phyloP scores from a whole-genome alignment of 108 stramenopile species.

The Chaetoceros tenuissimus region DNA sequence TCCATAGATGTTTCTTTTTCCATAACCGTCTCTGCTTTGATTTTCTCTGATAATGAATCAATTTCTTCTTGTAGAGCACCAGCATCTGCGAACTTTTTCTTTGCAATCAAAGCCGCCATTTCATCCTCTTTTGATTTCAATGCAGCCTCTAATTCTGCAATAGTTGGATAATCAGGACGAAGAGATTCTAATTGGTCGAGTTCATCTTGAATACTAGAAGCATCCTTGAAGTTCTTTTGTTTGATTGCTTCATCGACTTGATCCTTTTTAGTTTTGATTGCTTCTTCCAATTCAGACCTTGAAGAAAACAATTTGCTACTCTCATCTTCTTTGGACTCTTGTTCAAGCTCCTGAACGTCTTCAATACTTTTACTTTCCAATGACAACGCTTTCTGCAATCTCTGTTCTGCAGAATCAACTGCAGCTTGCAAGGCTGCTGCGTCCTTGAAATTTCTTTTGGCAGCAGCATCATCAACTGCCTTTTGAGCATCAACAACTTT shows the following conservation, averaged over 20 bases:
- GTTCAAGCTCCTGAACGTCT: background rate
- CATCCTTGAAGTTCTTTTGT: conserved; percentile 44
- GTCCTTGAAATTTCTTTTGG: conserved; percentile 56
- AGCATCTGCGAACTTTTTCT: conserved; percentile 56
- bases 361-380: conserved; percentile 3
- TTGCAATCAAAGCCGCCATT: conserved; percentile 46
- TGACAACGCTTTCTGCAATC: conserved; percentile 34
- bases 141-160: conserved; percentile 52
- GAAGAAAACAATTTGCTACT: conserved; percentile 28
- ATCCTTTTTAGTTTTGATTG: conserved; percentile 28
- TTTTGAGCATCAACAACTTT: conserved; percentile 45
- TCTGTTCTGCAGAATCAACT: conserved; percentile 45
- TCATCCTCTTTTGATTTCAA: conserved; percentile 23
- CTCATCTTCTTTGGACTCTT: background rate
- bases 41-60: conserved; percentile 35
- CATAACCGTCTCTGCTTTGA: conserved; percentile 40
- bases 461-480: conserved; percentile 50
- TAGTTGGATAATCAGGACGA: conserved; percentile 54
- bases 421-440: conserved; percentile 54
- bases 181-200: conserved; percentile 53
- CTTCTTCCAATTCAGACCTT: conserved; percentile 59
- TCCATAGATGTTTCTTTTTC: conserved; percentile 5
- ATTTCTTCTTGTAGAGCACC: conserved; percentile 47
- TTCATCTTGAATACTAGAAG: conserved; percentile 43
- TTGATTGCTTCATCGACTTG: conserved; percentile 52